Percentiles rank a stretch among this genome's conserved stretches.
Conservation (phyloP, 1,284 basidiomycete genomes). For the Sanghuangporus baumii region DNA sequence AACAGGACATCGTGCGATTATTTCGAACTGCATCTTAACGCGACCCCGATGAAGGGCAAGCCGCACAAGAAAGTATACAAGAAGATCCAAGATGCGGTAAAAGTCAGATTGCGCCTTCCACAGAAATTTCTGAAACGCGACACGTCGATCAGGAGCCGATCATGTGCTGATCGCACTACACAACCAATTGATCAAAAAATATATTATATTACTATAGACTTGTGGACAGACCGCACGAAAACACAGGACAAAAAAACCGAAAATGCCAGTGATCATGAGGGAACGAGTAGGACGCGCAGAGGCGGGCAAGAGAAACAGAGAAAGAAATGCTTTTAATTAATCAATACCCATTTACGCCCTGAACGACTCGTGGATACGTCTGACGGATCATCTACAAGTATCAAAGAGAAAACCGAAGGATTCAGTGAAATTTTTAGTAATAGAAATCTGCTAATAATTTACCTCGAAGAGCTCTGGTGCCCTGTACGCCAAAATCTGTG, state of each 20-base stretch:
- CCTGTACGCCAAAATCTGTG: conserved; percentile 66
- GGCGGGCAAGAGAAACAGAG: too few species aligned
- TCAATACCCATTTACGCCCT: conserved; percentile 36
- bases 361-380: conserved; percentile 54
- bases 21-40: conserved; percentile 64
- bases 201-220: too few species aligned
- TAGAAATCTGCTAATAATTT: conserved; percentile 23
- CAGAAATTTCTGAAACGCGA: too few species aligned
- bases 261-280: too few species aligned
- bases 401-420: not conserved
- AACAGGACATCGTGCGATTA: conserved; percentile 70
- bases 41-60: not conserved
- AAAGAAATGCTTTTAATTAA: not conserved
- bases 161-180: too few species aligned
- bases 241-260: too few species aligned
- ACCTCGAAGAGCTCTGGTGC: conserved; percentile 69
- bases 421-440: not conserved
- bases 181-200: too few species aligned
- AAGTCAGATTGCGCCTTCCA: not conserved
- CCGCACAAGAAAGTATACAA: not conserved
- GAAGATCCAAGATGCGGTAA: not conserved
- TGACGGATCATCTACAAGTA: conserved; percentile 49
- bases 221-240: too few species aligned
- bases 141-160: too few species aligned
- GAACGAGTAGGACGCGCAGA: not conserved